Percentiles rank a stretch among this genome's conserved stretches.
Evolutionary conservation across 805 yeast genomes (phyloP).

Genomic region (Candida rishiriensis): DNA sequence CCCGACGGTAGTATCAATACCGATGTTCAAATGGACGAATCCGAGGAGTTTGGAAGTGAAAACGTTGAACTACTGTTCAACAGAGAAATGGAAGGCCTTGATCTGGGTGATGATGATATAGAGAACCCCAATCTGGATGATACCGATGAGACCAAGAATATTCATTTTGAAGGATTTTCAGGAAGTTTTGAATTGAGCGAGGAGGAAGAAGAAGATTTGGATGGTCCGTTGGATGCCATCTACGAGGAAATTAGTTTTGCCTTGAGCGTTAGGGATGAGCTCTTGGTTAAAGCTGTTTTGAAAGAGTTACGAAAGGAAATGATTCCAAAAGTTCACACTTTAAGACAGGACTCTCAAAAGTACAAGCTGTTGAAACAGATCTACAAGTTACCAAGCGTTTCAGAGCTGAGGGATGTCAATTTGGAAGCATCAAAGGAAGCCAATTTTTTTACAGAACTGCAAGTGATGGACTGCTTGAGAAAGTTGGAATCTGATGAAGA

Average conservation of each 20-base stretch:
- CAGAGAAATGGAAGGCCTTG: conserved; percentile 14
- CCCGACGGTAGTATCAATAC: conserved; percentile 1
- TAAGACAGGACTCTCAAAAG: conserved; percentile 18
- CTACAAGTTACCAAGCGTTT: conserved; percentile 26
- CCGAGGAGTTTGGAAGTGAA: conserved; percentile 12
- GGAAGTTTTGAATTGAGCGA: conserved; percentile 6
- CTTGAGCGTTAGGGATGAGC: conserved; percentile 14
- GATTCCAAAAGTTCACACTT: conserved; percentile 17
- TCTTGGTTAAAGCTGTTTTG: conserved; percentile 17
- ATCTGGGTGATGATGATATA: conserved; percentile 5
- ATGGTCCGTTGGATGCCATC: conserved; percentile 4
- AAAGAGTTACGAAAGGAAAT: conserved; percentile 20
- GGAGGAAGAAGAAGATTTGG: conserved; percentile 1
- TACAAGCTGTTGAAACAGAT: conserved; percentile 21
- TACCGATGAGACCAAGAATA: not conserved
- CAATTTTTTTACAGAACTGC: too few species aligned
- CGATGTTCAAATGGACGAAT: not conserved
- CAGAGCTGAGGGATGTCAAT: conserved; percentile 12
- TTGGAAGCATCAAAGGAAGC: conserved; percentile 2
- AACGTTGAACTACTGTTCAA: conserved; percentile 14
- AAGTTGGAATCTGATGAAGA: not conserved
- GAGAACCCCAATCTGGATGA: too few species aligned
- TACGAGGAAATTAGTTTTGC: conserved; percentile 14
- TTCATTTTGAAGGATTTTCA: conserved; percentile 10
- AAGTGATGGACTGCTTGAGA: not conserved